Conservation (phyloP, 2,329 filamentous ascomycete species). For the Calonectria crousiana region DNA sequence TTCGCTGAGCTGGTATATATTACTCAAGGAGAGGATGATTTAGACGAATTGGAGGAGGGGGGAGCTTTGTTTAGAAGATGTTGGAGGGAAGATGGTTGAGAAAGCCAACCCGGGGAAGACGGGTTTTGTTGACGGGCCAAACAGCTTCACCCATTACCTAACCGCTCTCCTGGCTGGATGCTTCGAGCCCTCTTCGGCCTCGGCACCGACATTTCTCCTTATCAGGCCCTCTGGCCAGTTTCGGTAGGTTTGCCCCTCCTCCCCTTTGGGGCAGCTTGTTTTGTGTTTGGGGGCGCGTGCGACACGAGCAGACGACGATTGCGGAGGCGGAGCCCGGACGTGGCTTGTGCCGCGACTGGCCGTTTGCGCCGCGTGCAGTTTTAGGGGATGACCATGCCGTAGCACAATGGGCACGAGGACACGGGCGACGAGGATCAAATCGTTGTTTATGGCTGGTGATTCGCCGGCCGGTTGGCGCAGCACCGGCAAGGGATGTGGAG, state of each 20-base stretch:
- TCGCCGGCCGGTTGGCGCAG: background rate
- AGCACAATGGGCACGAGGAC: slow-evolving; percentile 11
- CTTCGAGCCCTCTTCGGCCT: background rate
- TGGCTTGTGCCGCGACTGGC: slow-evolving; percentile 21
- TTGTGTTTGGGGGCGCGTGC: slow-evolving; percentile 4
- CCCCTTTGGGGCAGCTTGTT: slow-evolving; percentile 3
- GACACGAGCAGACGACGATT: background rate
- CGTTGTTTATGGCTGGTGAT: background rate
- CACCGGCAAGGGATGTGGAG: background rate
- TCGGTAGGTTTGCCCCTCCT: background rate
- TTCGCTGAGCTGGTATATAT: background rate
- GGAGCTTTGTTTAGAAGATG: slow-evolving; percentile 8
- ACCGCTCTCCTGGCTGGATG: background rate
- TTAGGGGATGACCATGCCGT: background rate
- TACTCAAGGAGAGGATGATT: background rate
- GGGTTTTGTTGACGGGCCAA: slow-evolving; percentile 27
- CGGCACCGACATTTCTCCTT: background rate
- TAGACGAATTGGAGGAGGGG: background rate
- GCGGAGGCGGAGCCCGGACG: slow-evolving; percentile 10
- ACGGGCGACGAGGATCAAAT: background rate
- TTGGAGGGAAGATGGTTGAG: slow-evolving; percentile 11
- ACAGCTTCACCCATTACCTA: background rate
- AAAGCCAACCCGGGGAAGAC: background rate
- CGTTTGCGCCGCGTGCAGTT: background rate
- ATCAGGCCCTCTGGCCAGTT: background rate